These are phyloP conservation scores for Vickermania ingenoplastis DNA, from an alignment of 208 protist species.

Conservation along the genomic window DNA sequence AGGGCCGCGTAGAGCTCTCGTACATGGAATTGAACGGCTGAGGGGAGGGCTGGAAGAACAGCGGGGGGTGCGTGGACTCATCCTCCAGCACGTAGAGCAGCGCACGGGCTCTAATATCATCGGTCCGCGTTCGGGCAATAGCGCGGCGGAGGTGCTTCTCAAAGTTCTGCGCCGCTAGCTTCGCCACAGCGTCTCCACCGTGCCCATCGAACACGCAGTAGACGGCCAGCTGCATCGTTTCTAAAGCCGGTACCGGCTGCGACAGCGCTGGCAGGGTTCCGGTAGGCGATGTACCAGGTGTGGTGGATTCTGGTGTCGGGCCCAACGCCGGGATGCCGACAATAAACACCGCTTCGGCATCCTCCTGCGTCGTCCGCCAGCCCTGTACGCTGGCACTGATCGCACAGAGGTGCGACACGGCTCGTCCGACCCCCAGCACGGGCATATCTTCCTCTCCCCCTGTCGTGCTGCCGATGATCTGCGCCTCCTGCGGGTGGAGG, in stretches of 20 bases:
- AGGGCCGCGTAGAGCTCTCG: not conserved
- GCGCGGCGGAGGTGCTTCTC: slow-evolving; percentile 43
- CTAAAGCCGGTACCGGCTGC: not conserved
- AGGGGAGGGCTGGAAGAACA: not conserved
- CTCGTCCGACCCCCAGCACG: slow-evolving; percentile 34
- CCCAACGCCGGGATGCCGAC: slow-evolving; percentile 37
- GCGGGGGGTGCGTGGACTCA: slow-evolving; percentile 7
- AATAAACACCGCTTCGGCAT: slow-evolving; percentile 59
- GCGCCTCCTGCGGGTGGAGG: no score
- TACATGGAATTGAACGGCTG: not conserved
- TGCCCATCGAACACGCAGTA: slow-evolving; percentile 83
- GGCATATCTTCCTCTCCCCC: not conserved
- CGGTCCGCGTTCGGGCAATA: slow-evolving; percentile 11
- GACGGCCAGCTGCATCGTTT: slow-evolving; percentile 57
- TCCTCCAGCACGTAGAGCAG: slow-evolving; percentile 39
- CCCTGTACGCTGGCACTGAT: slow-evolving; percentile 63
- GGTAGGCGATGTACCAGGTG: not conserved
- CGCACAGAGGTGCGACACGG: slow-evolving; percentile 30
- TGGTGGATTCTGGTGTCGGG: not conserved
- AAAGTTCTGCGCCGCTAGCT: slow-evolving; percentile 53
- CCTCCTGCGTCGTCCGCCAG: slow-evolving; percentile 73
- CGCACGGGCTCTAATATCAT: slow-evolving; percentile 25
- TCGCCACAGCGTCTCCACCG: slow-evolving; percentile 71
- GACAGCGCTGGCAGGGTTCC: not conserved
- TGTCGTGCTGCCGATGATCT: not conserved